Evolutionary conservation across 306 rosid species (phyloP).

Genomic region (apple (Malus domestica)): DNA sequence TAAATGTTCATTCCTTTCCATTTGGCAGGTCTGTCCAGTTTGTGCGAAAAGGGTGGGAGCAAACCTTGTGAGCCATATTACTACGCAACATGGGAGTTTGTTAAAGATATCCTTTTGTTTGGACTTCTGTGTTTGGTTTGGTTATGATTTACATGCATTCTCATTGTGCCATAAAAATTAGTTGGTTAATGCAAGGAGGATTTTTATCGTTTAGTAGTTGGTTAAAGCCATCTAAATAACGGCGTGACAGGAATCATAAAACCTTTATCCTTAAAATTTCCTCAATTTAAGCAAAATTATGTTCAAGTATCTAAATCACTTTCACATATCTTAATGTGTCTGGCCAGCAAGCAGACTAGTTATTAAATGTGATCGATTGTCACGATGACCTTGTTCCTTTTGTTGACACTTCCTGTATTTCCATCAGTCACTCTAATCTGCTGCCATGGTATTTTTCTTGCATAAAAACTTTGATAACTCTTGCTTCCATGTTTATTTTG

Average conservation of each 20-base stretch:
- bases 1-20: constrained; percentile 8
- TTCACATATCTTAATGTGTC: background rate
- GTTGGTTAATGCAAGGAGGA: background rate
- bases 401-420: background rate
- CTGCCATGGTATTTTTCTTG: background rate
- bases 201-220: background rate
- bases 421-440: background rate
- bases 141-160: background rate
- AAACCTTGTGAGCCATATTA: constrained; percentile 69
- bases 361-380: background rate
- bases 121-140: background rate
- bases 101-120: constrained; percentile 71
- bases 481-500: background rate
- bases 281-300: no score
- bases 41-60: constrained; percentile 61
- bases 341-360: background rate
- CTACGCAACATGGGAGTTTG: constrained; percentile 69
- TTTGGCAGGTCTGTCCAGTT: constrained; percentile 73
- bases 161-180: background rate
- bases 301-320: background rate
- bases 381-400: background rate
- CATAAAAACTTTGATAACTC: background rate
- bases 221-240: background rate
- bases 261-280: no score
- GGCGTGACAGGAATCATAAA: no score